A percentile compares a stretch with the other conserved stretches of the same genome.
These are phyloP conservation scores for Bipolaris oryzae DNA, from an alignment of 2,329 filamentous ascomycete species.

Conservation along the genomic window DNA sequence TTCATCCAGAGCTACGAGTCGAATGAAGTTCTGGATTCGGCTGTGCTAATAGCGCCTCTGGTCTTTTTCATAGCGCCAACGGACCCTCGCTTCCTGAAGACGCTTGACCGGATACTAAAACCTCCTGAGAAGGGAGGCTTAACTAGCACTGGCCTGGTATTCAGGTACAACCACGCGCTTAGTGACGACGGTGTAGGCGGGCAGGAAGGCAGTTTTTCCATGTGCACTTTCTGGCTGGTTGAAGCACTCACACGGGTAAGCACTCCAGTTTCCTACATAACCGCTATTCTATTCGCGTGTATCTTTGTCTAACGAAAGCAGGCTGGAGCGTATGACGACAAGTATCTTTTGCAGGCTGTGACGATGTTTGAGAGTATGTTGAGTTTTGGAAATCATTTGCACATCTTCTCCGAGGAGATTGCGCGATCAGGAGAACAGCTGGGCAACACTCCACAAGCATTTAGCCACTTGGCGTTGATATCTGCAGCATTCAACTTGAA, in stretches of 20 bases:
- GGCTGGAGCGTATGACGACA: slow-evolving; percentile 62
- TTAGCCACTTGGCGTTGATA: slow-evolving; percentile 76
- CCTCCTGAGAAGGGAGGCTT: slow-evolving; percentile 76
- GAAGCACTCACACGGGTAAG: slow-evolving; percentile 74
- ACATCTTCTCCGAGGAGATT: slow-evolving; percentile 82
- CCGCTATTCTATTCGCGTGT: not conserved
- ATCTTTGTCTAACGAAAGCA: slow-evolving; percentile 18
- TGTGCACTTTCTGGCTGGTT: slow-evolving; percentile 85
- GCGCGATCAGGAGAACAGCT: slow-evolving; percentile 75
- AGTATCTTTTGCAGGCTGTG: slow-evolving; percentile 65
- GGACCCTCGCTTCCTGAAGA: slow-evolving; percentile 75
- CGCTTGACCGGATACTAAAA: slow-evolving; percentile 72
- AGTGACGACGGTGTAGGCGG: slow-evolving; percentile 77
- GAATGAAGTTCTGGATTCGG: slow-evolving; percentile 72
- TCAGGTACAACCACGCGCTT: slow-evolving; percentile 72
- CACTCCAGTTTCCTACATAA: slow-evolving; percentile 42
- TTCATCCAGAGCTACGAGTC: slow-evolving; percentile 81
- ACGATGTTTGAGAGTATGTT: slow-evolving; percentile 80
- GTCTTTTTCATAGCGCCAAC: slow-evolving; percentile 82
- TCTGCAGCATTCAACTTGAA: slow-evolving; percentile 79
- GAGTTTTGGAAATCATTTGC: slow-evolving; percentile 75
- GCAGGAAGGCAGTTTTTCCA: slow-evolving; percentile 75
- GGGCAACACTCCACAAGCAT: slow-evolving; percentile 80
- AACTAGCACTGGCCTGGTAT: slow-evolving; percentile 76
- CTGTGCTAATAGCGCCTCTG: slow-evolving; percentile 75